Evolutionary conservation across 1,139 yeast genomes (phyloP).

Genomic region (Hyphopichia fennica): DNA sequence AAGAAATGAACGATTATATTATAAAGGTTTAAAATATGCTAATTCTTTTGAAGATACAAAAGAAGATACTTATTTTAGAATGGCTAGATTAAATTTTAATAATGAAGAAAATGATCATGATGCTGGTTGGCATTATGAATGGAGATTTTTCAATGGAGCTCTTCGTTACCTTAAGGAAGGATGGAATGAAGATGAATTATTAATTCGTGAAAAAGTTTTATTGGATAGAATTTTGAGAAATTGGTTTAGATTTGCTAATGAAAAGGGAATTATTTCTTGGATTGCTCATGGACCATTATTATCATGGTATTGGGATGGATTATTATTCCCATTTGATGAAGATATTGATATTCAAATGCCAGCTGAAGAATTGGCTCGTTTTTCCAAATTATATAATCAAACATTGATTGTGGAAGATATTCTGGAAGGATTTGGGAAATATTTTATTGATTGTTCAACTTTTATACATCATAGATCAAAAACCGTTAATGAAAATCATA

Average conservation of each 20-base stretch:
- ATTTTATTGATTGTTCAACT: constrained; percentile 33
- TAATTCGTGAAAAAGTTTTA: constrained; percentile 16
- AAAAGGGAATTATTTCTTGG: constrained; percentile 36
- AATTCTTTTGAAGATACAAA: constrained; percentile 10
- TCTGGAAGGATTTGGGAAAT: constrained; percentile 31
- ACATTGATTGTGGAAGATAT: constrained; percentile 31
- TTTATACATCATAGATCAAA: constrained; percentile 33
- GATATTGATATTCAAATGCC: constrained; percentile 40
- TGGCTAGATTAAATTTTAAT: constrained; percentile 17
- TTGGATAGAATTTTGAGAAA: constrained; percentile 25
- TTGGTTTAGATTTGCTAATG: constrained; percentile 33
- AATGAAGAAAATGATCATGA: constrained; percentile 17
- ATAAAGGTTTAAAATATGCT: constrained; percentile 16
- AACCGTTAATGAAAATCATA: constrained; percentile 31
- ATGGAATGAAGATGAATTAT: constrained; percentile 18
- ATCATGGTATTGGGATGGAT: constrained; percentile 41
- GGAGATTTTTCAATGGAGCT: constrained; percentile 25
- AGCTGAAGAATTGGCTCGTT: constrained; percentile 23
- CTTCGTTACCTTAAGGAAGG: constrained; percentile 19
- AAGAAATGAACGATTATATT: constrained; percentile 13
- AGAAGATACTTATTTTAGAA: constrained; percentile 24
- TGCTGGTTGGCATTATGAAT: constrained; percentile 27
- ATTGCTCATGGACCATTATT: constrained; percentile 36
- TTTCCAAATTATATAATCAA: constrained; percentile 28
- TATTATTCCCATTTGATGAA: constrained; percentile 32